Evolutionary conservation across 2,329 filamentous ascomycete genomes (phyloP).

Genomic region (Nothophoma quercina): DNA sequence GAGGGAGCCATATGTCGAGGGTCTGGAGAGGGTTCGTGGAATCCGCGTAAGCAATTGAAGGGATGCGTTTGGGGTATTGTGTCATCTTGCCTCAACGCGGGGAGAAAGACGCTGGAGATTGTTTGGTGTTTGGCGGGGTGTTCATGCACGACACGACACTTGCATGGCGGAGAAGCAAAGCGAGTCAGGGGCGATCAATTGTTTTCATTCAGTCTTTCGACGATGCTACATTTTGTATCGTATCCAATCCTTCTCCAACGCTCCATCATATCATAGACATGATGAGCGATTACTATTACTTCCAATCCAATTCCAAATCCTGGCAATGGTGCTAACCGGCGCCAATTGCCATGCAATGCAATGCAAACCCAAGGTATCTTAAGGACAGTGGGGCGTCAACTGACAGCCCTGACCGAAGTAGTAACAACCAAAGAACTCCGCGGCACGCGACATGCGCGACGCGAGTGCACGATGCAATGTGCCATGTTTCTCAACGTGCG

Average conservation of each 20-base stretch:
- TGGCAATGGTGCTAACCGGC: slow-evolving; percentile 31
- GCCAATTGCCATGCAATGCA: slow-evolving; percentile 31
- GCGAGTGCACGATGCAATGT: slow-evolving; percentile 27
- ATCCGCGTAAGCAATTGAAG: slow-evolving; percentile 38
- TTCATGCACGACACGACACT: slow-evolving; percentile 16
- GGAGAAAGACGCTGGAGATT: background rate
- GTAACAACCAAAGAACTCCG: slow-evolving; percentile 10
- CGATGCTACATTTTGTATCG: slow-evolving; percentile 10
- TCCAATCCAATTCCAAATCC: slow-evolving; percentile 21
- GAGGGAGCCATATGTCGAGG: slow-evolving; percentile 53
- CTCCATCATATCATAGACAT: background rate
- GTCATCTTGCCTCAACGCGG: slow-evolving; percentile 30
- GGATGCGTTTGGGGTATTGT: slow-evolving; percentile 26
- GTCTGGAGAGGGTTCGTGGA: slow-evolving; percentile 49
- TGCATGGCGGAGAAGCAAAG: slow-evolving; percentile 9
- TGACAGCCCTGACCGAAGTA: slow-evolving; percentile 15
- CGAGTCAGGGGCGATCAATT: slow-evolving; percentile 14
- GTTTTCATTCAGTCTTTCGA: slow-evolving; percentile 17
- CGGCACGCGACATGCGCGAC: slow-evolving; percentile 12
- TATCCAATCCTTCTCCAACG: slow-evolving; percentile 9
- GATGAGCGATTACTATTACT: slow-evolving; percentile 22
- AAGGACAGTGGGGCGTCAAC: slow-evolving; percentile 35
- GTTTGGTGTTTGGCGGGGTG: slow-evolving; percentile 26
- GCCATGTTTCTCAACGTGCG: slow-evolving; percentile 17
- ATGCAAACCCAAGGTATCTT: slow-evolving; percentile 43